These are phyloP conservation scores for Microbotryum intermedium DNA, from an alignment of 1,284 basidiomycete species.

Conservation along the genomic window DNA sequence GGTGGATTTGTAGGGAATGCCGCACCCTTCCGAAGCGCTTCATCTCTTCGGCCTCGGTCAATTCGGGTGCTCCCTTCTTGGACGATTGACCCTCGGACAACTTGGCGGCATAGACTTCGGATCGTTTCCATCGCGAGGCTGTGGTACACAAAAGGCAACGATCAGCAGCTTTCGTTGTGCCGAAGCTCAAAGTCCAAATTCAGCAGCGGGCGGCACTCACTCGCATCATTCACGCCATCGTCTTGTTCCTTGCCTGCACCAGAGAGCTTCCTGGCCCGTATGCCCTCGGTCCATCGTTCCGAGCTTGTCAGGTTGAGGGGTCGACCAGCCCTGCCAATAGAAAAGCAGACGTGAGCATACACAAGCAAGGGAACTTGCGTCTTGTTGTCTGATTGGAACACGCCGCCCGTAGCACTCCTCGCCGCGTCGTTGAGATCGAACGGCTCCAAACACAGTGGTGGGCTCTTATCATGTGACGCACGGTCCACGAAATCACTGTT, in stretches of 20 bases:
- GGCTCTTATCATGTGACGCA: too few relatives aligned
- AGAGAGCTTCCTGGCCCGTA: conserved; percentile 12
- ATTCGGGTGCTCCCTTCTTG: conserved; percentile 1
- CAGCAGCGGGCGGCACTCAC: conserved; percentile 9
- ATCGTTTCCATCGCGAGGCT: conserved; percentile 31
- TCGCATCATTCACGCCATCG: conserved; percentile 27
- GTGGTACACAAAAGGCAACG: not conserved
- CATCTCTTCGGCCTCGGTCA: conserved; percentile 22
- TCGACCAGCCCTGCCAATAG: conserved; percentile 1
- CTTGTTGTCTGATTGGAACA: not conserved
- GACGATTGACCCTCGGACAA: conserved; percentile 22
- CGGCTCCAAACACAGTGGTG: too few relatives aligned
- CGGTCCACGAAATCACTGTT: too few relatives aligned
- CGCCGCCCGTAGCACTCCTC: not conserved
- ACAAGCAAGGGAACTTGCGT: not conserved
- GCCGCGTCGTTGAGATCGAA: not conserved
- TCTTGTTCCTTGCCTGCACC: conserved; percentile 19
- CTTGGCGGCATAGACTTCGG: conserved; percentile 28
- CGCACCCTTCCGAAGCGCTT: conserved; percentile 4
- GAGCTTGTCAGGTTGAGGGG: conserved; percentile 25
- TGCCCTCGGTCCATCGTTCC: conserved; percentile 31
- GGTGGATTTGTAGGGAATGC: not conserved
- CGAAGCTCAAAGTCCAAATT: too few relatives aligned
- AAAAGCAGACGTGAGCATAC: not conserved
- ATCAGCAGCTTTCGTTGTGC: not conserved